Conservation (phyloP, 1,284 basidiomycete genomes). For the Malassezia psittaci region DNA sequence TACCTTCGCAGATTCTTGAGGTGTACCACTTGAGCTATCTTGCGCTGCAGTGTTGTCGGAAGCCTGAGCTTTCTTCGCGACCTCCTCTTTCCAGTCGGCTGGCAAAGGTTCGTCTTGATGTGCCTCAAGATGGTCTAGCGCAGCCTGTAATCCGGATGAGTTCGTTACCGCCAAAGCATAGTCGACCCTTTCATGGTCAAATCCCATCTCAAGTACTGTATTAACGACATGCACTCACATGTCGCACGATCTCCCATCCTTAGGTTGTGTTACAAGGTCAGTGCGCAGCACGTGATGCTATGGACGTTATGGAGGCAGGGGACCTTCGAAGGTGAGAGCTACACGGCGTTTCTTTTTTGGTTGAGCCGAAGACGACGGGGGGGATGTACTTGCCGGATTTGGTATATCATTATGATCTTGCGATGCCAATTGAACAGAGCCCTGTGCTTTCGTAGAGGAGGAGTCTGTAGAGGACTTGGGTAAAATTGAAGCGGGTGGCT, state of each 20-base stretch:
- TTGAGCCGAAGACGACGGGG: slow-evolving; percentile 52
- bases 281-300: slow-evolving; percentile 4
- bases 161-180: slow-evolving; percentile 41
- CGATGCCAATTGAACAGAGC: background rate
- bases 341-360: slow-evolving; percentile 81
- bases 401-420: too few relatives aligned
- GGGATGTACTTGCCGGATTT: too few relatives aligned
- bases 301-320: slow-evolving; percentile 16
- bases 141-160: slow-evolving; percentile 23
- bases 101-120: slow-evolving; percentile 38
- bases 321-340: slow-evolving; percentile 57
- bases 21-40: too few relatives aligned
- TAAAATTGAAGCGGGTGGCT: too few relatives aligned
- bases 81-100: background rate
- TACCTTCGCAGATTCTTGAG: slow-evolving; percentile 20
- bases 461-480: background rate
- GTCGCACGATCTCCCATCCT: slow-evolving; percentile 12
- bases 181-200: slow-evolving; percentile 37
- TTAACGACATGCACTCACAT: slow-evolving; percentile 8
- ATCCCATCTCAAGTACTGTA: slow-evolving; percentile 44
- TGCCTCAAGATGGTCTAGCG: slow-evolving; percentile 44
- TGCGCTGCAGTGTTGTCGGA: too few relatives aligned
- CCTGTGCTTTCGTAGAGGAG: background rate
- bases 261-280: background rate
- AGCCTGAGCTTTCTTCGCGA: slow-evolving; percentile 12